These are phyloP conservation scores for Moniliophthora roreri DNA, from an alignment of 1,284 basidiomycete genomes.

Conservation along the genomic window DNA sequence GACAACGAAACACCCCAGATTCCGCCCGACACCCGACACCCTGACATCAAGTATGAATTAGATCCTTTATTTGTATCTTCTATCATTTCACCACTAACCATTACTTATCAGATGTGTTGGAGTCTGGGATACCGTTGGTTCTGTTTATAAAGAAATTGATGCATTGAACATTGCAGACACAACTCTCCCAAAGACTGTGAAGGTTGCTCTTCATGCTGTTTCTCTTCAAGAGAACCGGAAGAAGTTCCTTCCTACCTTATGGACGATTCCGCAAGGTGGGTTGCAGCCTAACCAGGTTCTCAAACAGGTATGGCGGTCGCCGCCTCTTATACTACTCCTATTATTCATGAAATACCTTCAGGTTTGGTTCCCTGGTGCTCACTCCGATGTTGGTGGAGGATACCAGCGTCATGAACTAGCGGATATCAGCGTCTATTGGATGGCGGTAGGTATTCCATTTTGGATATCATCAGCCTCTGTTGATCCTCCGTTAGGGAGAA, in stretches of 20 bases:
- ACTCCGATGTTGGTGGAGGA: slow-evolving; percentile 24
- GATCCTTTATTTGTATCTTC: too few species aligned
- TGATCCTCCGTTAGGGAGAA: neutral
- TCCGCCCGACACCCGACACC: neutral
- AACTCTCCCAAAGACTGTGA: slow-evolving; percentile 19
- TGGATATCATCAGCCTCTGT: too few species aligned
- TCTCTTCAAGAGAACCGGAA: slow-evolving; percentile 28
- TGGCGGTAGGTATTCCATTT: slow-evolving; percentile 20
- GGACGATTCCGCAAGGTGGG: slow-evolving; percentile 16
- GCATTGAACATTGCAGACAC: slow-evolving; percentile 24
- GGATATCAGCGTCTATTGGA: slow-evolving; percentile 25
- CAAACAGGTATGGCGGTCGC: slow-evolving; percentile 17
- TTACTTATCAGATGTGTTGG: slow-evolving; percentile 26
- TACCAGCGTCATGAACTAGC: slow-evolving; percentile 23
- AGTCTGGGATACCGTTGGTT: slow-evolving; percentile 29
- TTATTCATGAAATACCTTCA: slow-evolving; percentile 1
- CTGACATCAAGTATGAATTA: neutral
- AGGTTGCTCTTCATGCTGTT: slow-evolving; percentile 26
- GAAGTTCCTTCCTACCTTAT: slow-evolving; percentile 26
- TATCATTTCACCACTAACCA: neutral
- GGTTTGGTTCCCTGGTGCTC: slow-evolving; percentile 25
- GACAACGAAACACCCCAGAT: neutral
- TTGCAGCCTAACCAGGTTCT: slow-evolving; percentile 15
- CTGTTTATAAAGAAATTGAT: slow-evolving; percentile 19
- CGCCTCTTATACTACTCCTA: neutral